phyloP scores from a whole-genome alignment of 2,329 filamentous ascomycete genomes.

The Volutella citrinella region DNA sequence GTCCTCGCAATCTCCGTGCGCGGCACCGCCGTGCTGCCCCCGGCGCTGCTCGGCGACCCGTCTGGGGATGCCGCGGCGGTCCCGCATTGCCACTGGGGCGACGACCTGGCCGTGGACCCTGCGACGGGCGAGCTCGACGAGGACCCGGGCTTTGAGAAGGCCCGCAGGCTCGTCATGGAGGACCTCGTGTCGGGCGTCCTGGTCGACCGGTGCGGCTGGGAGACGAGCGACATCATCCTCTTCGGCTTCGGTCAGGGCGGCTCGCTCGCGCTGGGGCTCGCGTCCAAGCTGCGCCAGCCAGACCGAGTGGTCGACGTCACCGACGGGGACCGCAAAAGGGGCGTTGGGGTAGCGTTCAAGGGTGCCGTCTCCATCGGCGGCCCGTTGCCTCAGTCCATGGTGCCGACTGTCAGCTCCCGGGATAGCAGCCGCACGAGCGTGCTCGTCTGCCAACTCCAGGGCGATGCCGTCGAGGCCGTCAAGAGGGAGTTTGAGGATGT shows the following conservation, averaged over 20 bases:
- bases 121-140: slow-evolving; percentile 52
- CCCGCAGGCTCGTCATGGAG: slow-evolving; percentile 43
- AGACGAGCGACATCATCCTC: slow-evolving; percentile 55
- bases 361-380: slow-evolving; percentile 65
- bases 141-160: slow-evolving; percentile 59
- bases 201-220: slow-evolving; percentile 57
- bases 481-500: slow-evolving; percentile 66
- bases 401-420: slow-evolving; percentile 41
- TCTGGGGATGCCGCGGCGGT: slow-evolving; percentile 15
- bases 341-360: slow-evolving; percentile 34
- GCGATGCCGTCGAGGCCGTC: slow-evolving; percentile 60
- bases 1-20: slow-evolving; percentile 73
- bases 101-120: slow-evolving; percentile 56
- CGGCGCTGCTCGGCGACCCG: slow-evolving; percentile 50
- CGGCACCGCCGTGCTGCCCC: slow-evolving; percentile 66
- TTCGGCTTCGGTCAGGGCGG: slow-evolving; percentile 69
- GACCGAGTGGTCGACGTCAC: slow-evolving; percentile 34
- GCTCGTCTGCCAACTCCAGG: slow-evolving; percentile 58
- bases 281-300: slow-evolving; percentile 40
- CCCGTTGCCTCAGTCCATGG: slow-evolving; percentile 50
- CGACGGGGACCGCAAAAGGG: slow-evolving; percentile 10
- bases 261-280: slow-evolving; percentile 56
- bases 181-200: slow-evolving; percentile 51
- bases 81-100: slow-evolving; percentile 61
- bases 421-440: slow-evolving; percentile 62